Conservation (phyloP, 208 protist genomes). For the Wallacemonas sp. region DNA sequence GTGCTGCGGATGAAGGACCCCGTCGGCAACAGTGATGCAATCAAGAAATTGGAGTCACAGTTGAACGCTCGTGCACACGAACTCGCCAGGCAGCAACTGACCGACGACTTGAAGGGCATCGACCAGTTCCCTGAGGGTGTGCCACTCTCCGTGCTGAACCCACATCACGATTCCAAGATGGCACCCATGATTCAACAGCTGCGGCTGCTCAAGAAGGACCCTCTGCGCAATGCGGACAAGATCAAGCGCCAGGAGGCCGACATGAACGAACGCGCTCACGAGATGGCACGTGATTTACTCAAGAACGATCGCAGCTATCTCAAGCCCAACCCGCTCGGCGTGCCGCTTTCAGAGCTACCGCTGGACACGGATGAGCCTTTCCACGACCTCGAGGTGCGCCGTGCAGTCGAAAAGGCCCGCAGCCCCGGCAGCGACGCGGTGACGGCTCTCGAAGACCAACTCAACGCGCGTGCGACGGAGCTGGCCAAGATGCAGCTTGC, state of each 20-base stretch:
- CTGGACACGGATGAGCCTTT: conserved; percentile 59
- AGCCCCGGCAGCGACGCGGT: conserved; percentile 26
- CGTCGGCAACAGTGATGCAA: conserved; percentile 27
- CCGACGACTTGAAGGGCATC: conserved; percentile 59
- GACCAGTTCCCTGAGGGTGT: conserved; percentile 50
- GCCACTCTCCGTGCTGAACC: conserved; percentile 55
- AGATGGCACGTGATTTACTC: conserved; percentile 46
- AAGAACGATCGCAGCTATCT: conserved; percentile 54
- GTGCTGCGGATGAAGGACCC: conserved; percentile 50
- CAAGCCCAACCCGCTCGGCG: conserved; percentile 38
- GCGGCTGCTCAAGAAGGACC: conserved; percentile 60
- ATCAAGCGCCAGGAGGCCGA: conserved; percentile 40
- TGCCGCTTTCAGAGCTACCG: conserved; percentile 52
- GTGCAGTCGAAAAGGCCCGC: conserved; percentile 33
- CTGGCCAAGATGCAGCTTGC: conserved; percentile 51
- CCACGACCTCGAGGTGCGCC: conserved; percentile 50
- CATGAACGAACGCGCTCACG: conserved; percentile 57
- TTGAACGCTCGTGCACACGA: conserved; percentile 63
- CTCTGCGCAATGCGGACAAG: conserved; percentile 46
- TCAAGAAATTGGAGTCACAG: conserved; percentile 46
- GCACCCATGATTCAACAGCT: conserved; percentile 34
- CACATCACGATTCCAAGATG: conserved; percentile 61
- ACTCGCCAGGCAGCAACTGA: conserved; percentile 54
- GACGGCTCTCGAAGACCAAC: conserved; percentile 43
- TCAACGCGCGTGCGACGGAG: conserved; percentile 54